These are phyloP conservation scores for Umbellularia californica DNA, from an alignment of 164 flowering plant genomes.

Conservation along the genomic window DNA sequence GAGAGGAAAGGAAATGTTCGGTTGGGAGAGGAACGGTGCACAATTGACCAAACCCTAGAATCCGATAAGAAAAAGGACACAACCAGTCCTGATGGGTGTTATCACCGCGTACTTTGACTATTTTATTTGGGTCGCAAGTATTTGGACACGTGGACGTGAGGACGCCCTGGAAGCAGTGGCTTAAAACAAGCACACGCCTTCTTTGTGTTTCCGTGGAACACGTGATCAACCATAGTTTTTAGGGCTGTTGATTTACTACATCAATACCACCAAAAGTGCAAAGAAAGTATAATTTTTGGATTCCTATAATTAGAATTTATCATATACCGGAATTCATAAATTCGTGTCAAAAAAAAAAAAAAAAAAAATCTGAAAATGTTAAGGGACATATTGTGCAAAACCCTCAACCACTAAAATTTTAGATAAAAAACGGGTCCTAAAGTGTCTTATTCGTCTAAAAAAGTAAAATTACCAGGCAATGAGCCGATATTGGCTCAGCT, in stretches of 20 bases:
- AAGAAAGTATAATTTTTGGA: too few relatives aligned
- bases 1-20: not conserved
- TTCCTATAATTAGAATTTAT: too few relatives aligned
- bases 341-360: too few relatives aligned
- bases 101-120: not conserved
- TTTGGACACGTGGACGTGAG: not conserved
- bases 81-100: not conserved
- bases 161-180: not conserved
- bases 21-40: not conserved
- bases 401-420: too few relatives aligned
- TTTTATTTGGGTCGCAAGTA: not conserved
- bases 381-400: too few relatives aligned
- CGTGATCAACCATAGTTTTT: not conserved
- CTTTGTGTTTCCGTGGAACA: too few relatives aligned
- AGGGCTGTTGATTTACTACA: too few relatives aligned
- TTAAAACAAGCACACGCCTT: not conserved
- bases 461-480: not conserved
- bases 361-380: too few relatives aligned
- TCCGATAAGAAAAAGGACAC: not conserved
- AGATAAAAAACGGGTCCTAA: too few relatives aligned
- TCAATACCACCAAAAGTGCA: too few relatives aligned
- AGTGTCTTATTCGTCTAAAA: not conserved
- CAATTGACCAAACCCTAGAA: conserved; percentile 1
- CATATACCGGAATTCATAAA: too few relatives aligned
- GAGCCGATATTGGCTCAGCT: too few relatives aligned